Conservation (phyloP, 2,329 filamentous ascomycete species). For the Trematosphaeria pertusa region DNA sequence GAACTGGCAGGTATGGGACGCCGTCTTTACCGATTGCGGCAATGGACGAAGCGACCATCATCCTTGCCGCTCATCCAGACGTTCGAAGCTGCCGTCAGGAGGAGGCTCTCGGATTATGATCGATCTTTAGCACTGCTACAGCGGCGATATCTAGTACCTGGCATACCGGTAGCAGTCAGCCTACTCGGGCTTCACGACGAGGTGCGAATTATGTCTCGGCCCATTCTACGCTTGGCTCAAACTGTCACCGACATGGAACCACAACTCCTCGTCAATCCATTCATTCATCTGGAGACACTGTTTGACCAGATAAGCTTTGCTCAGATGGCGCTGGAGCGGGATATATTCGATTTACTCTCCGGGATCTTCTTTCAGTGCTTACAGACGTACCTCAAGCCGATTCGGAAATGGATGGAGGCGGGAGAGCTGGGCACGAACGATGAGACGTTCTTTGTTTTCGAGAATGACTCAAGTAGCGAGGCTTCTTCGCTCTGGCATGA, state of each 20-base stretch:
- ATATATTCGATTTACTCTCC: conserved; percentile 68
- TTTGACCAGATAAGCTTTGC: conserved; percentile 73
- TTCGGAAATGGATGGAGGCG: conserved; percentile 83
- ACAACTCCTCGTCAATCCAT: conserved; percentile 55
- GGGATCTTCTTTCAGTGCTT: conserved; percentile 82
- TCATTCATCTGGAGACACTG: conserved; percentile 79
- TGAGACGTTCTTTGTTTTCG: conserved; percentile 77
- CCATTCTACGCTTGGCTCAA: conserved; percentile 66
- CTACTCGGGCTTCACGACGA: conserved; percentile 68
- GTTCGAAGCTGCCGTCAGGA: conserved; percentile 69
- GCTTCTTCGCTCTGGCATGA: conserved; percentile 76
- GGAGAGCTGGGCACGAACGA: conserved; percentile 72
- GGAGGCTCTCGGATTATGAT: conserved; percentile 66
- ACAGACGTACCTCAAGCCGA: conserved; percentile 79
- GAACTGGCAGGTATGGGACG: conserved; percentile 59
- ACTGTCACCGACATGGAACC: conserved; percentile 66
- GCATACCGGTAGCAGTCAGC: conserved; percentile 67
- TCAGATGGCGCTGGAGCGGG: conserved; percentile 71
- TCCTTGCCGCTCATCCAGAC: conserved; percentile 65
- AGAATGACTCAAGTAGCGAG: conserved; percentile 63
- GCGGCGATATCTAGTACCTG: conserved; percentile 62
- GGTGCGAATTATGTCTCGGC: conserved; percentile 60
- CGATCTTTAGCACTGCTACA: conserved; percentile 66
- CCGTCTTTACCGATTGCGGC: conserved; percentile 55
- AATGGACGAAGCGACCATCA: conserved; percentile 52